Percentiles rank a stretch among this genome's conserved stretches.
These are phyloP conservation scores for Ceratobasidium sp. DNA, from an alignment of 1,284 basidiomycete species.

Conservation along the genomic window DNA sequence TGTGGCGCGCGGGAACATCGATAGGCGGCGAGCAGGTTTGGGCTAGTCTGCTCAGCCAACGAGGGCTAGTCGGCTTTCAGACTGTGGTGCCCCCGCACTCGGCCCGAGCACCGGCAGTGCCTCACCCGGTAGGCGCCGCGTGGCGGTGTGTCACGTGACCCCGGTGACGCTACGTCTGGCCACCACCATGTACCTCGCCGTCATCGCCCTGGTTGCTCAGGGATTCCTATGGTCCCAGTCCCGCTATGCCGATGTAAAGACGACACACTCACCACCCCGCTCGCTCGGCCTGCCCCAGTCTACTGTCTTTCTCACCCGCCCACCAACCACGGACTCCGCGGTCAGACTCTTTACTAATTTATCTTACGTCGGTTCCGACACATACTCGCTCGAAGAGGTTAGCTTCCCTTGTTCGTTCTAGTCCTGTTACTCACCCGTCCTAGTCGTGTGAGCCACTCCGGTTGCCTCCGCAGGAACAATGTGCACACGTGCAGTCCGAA, in stretches of 20 bases:
- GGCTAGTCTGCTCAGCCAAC: neutral
- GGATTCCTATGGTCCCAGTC: constrained; percentile 48
- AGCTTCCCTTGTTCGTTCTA: neutral
- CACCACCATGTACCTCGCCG: constrained; percentile 32
- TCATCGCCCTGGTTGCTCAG: constrained; percentile 34
- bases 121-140: constrained; percentile 25
- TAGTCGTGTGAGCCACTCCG: constrained; percentile 72
- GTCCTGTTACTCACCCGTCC: constrained; percentile 22
- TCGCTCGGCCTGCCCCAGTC: neutral
- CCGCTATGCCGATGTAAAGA: constrained; percentile 46
- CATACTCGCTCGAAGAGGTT: constrained; percentile 21
- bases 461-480: constrained; percentile 70
- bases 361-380: constrained; percentile 8
- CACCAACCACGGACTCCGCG: constrained; percentile 13
- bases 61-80: neutral
- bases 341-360: neutral
- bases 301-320: neutral
- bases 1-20: constrained; percentile 43
- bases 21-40: constrained; percentile 28
- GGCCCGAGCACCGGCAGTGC: constrained; percentile 17
- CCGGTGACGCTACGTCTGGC: constrained; percentile 12
- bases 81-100: constrained; percentile 4
- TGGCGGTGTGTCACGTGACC: constrained; percentile 37
- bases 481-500: constrained; percentile 67
- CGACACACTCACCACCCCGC: neutral